Evolutionary conservation across 1,284 basidiomycete species (phyloP), one percentile per base, ranked within the genome.

Genomic region (Papiliotrema nemorosa): DNA sequence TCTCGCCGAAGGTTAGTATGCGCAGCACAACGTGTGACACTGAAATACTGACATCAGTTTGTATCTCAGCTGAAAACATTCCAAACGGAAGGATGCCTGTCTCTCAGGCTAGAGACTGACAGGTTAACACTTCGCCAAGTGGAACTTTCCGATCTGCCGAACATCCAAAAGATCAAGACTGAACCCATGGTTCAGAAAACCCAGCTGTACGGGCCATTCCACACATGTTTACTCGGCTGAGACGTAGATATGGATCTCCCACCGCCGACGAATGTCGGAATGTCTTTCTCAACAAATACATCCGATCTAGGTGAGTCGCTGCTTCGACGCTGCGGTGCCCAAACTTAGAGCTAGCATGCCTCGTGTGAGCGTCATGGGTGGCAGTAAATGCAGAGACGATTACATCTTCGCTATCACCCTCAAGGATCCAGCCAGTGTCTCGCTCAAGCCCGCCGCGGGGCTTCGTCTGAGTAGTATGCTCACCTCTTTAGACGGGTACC

Each of bases 181-280:
- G 71, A 73, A 52, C 71, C 71, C 0, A 51, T 63, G 3, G 71
- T 73, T 9, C 69, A 73, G 55, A 63, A 58, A 43, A 72, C 71
- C 2, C 71, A 73, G 52, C 47, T 73, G 66, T 70, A 47, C 49
- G 70, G 50, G 6, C 44, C 31, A 3, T 14, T 7, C 29, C 14
- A 7, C 7, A 7, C 14, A 7, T 31, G 9, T 14, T 31, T 31
- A 14, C 29, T 31, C 7, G 7, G 14, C 20, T 22, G 29, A 45
- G 22, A 16, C n/a, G 20, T 43, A 65, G 69, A 25, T 72, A 72
- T 45, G 70, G 70, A 20, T 54, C 60, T 0, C 68, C 68, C 13
- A 37, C 54, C 0, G 46, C 59, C 0, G 25, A 24, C 1, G 60
- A 66, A 43, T 69, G 71, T 57, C 62, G 63, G 43, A 62, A 65